A percentile compares a stretch with the other conserved stretches of the same genome.
phyloP scores from a whole-genome alignment of 257 asterid genomes.

The Fraxinus quadrangulata region DNA sequence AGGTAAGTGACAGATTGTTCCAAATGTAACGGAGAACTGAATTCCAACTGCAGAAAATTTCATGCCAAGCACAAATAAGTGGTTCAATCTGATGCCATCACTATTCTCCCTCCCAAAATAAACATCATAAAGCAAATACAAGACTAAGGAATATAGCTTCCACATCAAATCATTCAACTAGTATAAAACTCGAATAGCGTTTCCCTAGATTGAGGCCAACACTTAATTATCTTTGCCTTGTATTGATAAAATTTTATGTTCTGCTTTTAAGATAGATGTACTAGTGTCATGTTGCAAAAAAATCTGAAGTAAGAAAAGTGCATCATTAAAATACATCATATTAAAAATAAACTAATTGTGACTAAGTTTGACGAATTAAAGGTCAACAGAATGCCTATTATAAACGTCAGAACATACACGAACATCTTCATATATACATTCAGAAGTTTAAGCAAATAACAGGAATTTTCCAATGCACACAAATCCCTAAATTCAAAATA shows the following conservation, averaged over 20 bases:
- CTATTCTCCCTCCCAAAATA: neutral
- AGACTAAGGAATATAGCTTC: neutral
- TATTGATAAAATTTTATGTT: neutral
- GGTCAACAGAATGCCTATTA: neutral
- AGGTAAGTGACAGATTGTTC: neutral
- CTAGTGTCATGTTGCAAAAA: neutral
- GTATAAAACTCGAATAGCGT: neutral
- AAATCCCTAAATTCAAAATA: constrained; percentile 5
- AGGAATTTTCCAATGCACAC: neutral
- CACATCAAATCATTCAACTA: neutral
- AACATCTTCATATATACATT: neutral
- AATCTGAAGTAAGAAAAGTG: no score
- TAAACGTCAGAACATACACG: neutral
- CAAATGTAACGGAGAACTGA: neutral
- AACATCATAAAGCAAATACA: neutral
- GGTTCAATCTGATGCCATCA: neutral
- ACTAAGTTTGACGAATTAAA: no score
- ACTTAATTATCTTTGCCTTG: neutral
- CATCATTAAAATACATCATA: neutral
- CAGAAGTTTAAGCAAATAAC: neutral
- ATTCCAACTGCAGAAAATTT: neutral
- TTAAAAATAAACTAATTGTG: neutral
- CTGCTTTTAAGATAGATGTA: neutral
- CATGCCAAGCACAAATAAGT: neutral
- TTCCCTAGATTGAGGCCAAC: neutral